A percentile compares a stretch with the other conserved stretches of the same genome.
These are phyloP conservation scores for Chalaropsis ovoidea DNA, from an alignment of 2,329 filamentous ascomycete species.

Conservation along the genomic window DNA sequence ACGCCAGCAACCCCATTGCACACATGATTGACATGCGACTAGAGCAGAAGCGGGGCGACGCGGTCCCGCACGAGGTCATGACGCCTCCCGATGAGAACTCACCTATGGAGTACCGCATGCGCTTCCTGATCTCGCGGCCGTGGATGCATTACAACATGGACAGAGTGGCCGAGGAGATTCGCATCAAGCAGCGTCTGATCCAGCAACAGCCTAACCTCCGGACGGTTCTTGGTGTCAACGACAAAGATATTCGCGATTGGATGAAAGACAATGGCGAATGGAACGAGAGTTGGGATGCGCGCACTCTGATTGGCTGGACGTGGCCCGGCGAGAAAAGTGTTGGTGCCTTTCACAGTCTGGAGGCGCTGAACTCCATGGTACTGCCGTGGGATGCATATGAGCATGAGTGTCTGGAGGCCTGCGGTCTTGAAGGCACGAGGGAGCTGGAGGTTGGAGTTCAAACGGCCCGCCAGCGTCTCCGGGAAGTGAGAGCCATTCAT, in stretches of 20 bases:
- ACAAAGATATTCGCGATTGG: background rate
- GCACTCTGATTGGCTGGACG: slow-evolving; percentile 19
- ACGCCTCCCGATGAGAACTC: background rate
- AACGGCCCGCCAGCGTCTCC: background rate
- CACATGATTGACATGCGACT: slow-evolving; percentile 12
- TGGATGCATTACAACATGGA: slow-evolving; percentile 23
- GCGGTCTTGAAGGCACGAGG: background rate
- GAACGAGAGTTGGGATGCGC: slow-evolving; percentile 8
- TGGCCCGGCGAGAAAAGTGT: slow-evolving; percentile 20
- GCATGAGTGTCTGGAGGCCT: background rate
- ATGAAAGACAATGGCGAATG: slow-evolving; percentile 17
- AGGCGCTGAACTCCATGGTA: background rate
- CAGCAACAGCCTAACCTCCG: slow-evolving; percentile 1
- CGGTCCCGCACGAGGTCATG: background rate
- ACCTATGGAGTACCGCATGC: background rate
- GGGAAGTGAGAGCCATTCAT: background rate
- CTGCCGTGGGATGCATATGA: slow-evolving; percentile 19
- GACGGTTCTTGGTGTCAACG: background rate
- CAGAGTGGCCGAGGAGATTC: slow-evolving; percentile 8
- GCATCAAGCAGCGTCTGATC: slow-evolving; percentile 6
- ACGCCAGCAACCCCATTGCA: slow-evolving; percentile 12
- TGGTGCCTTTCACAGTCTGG: background rate
- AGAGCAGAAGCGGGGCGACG: background rate
- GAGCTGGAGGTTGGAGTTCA: background rate
- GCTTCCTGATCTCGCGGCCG: slow-evolving; percentile 18